phyloP scores from a whole-genome alignment of 352 stramenopile genomes.

The Globisporangium viniferum region DNA sequence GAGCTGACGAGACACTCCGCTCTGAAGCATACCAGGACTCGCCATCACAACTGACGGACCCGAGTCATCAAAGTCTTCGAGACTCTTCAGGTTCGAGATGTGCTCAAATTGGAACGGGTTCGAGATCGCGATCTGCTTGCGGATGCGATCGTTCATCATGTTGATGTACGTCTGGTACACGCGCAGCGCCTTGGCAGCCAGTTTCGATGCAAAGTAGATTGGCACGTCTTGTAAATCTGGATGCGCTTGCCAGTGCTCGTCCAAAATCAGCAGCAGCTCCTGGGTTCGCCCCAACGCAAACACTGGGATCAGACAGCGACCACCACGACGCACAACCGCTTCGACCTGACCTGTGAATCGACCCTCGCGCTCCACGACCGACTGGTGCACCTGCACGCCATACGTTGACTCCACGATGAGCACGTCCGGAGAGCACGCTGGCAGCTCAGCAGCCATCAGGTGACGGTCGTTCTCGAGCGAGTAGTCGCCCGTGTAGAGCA shows the following conservation, averaged over 20 bases:
- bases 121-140: constrained; percentile 96
- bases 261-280: constrained; percentile 98
- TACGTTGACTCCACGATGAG: constrained; percentile 99
- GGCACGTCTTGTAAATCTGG: constrained; percentile 94
- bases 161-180: constrained; percentile 99
- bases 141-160: constrained; percentile 99
- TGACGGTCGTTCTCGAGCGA: constrained; percentile 98
- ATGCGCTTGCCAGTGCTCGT: constrained; percentile 98
- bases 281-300: constrained; percentile 98
- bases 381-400: constrained; percentile 96
- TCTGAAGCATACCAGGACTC: constrained; percentile 98
- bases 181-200: constrained; percentile 94
- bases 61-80: constrained; percentile 97
- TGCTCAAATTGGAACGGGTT: constrained; percentile 98
- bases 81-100: constrained; percentile 96
- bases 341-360: constrained; percentile 97
- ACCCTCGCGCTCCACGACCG: constrained; percentile 94
- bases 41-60: constrained; percentile 98
- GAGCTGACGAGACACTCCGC: constrained; percentile 95
- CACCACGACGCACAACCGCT: constrained; percentile 93
- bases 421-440: constrained; percentile 92
- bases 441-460: constrained; percentile 91
- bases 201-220: constrained; percentile 98
- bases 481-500: constrained; percentile 99
- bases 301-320: constrained; percentile 97